Evolutionary conservation across 176 grass and related monocot genomes (phyloP), one percentile per base, ranked within the genome.

Genomic region (Cenchrus purpureus): DNA sequence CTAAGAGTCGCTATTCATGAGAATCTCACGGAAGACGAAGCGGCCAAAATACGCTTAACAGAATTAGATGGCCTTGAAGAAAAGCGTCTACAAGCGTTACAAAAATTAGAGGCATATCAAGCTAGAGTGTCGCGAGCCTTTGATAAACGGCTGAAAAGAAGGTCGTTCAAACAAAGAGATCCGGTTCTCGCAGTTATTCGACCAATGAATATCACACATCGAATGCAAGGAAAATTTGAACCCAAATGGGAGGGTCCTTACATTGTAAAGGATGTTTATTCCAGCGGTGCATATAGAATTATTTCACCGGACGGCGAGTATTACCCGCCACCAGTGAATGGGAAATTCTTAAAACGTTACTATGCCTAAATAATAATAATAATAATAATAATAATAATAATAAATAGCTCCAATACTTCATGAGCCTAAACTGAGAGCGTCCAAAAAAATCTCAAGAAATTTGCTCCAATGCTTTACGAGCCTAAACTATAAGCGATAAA

Each of bases 21-120:
- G 0, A 4, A 28, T 0, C 59, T 65, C 13, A 42, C 10, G 1
- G 54, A 59, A 59, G 34, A 59, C 3, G 32, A 77, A 2, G 0
- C 8, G 0, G 4, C 5, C 16, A n/a, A 59, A 43, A 1, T n/a
- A 14, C 9, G 74, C 10, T n/a, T 59, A 0, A 11, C 1, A 0
- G 34, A 59, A 2, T 3, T 77, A n/a, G 73, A 77, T 9, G 9
- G 7, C 11, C 20, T 77, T 0, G 37, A 77, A 9, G 75, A n/a
- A 0, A 78, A 17, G 31, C 6, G 58, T 0, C 76, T 78, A 0
- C 43, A 9, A 0, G 76, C 76, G 0, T 8, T 76, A 5, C 74
- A 72, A 49, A 71, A 76, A 11, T 6, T 75, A 12, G 49, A 51
- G 0, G 73, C 73, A 6, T 75, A 75, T 1, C 73, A 57, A 10